Base-by-base conservation (phyloP, 1,139 yeast genomes). In the Kodamaea anthophila region DNA sequence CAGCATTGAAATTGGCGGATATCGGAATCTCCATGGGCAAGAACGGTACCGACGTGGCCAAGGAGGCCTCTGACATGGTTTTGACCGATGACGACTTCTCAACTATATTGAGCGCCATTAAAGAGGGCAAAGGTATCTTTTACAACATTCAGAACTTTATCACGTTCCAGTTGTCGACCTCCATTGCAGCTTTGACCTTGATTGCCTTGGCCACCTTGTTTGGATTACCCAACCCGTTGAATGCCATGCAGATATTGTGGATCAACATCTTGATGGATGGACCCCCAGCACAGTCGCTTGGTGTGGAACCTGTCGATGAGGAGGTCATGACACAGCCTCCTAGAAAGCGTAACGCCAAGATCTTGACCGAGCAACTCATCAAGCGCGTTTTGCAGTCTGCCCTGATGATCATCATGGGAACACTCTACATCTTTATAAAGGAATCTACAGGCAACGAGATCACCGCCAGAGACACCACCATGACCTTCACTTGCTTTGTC, bases 231-330 rank as follows among this genome's bases (percentile, higher is more conserved):
- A 88, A 87, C 46, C 98, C 98, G n/a, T 70, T 91, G 44, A 91
- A 91, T 53, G 96, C 98, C 14, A 91, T 91, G 97, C 97, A 91
- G 62, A 91, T 91, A 44, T 65, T 91, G 46, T 91, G 97, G 96
- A 91, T 91, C 52, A 88, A 91, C 53, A 91, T 91, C 36, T 70
- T 91, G 40, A 91, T 91, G 98, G 98, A 91, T 59, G 98, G 98
- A 0, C 98, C 98, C 6, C 98, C 98, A 4, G 98, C 98, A 1
- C 98, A 91, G 58, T 84, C 95, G 0, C 67, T 91, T 29, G 97
- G 98, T 32, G 97, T 91, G 18, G 98, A 91, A 58, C 94, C 96
- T 1, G 97, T 88, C 14, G 97, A 88, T 51, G 86, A 83, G 39
- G 94, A 80, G 51, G 94, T 91, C 23, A 88, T 91, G 97, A 74